These are phyloP conservation scores for Scopulariopsis brevicaulis DNA, from an alignment of 2,329 filamentous ascomycete genomes.

Conservation along the genomic window DNA sequence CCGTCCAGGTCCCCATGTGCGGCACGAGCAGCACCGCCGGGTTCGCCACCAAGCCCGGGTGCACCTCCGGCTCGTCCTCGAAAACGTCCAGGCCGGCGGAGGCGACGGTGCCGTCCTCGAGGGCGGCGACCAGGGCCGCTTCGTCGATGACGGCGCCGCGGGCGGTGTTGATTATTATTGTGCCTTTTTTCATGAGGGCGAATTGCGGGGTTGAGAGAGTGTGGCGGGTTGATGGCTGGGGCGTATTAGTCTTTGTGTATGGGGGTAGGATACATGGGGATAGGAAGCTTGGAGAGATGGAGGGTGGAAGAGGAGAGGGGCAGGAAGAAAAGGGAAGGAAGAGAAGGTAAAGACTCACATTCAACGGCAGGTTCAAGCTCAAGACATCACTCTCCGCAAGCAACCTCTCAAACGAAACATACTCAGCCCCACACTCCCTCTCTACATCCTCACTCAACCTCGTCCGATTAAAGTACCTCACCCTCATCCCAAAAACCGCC, in stretches of 20 bases:
- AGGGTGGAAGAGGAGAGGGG: not conserved
- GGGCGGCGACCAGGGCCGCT: constrained; percentile 61
- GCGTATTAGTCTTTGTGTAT: constrained; percentile 16
- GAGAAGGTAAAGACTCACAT: constrained; percentile 41
- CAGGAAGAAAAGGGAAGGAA: not conserved
- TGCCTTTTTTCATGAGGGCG: constrained; percentile 63
- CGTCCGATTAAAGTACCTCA: constrained; percentile 65
- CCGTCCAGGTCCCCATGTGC: constrained; percentile 78
- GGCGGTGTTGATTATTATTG: constrained; percentile 73
- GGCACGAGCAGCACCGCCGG: constrained; percentile 64
- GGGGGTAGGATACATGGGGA: not conserved
- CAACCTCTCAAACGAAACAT: constrained; percentile 64
- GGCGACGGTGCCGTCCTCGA: constrained; percentile 58
- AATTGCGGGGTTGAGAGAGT: constrained; percentile 65
- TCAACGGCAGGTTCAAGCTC: constrained; percentile 70
- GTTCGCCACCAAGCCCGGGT: constrained; percentile 60
- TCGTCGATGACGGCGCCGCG: constrained; percentile 77
- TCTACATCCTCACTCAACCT: constrained; percentile 42
- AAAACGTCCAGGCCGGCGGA: constrained; percentile 71
- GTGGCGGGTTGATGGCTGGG: constrained; percentile 49
- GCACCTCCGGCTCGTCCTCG: constrained; percentile 68
- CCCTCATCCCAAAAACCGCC: constrained; percentile 62
- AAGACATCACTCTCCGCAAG: constrained; percentile 62
- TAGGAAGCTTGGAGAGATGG: not conserved
- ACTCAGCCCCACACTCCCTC: constrained; percentile 44